Conservation (phyloP, 2,329 filamentous ascomycete genomes). For the Cladosporium sp. region DNA sequence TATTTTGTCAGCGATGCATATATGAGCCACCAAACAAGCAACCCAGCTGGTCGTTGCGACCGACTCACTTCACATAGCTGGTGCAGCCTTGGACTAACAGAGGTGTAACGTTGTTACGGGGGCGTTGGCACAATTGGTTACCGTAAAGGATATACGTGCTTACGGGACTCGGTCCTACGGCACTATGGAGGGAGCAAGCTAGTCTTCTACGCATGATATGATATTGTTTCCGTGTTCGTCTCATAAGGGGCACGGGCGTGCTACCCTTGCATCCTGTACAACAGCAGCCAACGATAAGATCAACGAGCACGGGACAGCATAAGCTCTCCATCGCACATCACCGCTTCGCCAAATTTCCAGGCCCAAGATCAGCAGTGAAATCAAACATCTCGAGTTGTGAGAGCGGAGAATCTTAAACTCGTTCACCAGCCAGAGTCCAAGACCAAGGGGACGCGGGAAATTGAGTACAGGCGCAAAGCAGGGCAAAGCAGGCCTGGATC, state of each 20-base stretch:
- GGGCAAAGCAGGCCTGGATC: neutral
- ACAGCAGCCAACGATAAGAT: neutral
- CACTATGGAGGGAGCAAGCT: neutral
- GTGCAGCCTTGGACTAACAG: neutral
- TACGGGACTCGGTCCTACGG: neutral
- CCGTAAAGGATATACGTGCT: neutral
- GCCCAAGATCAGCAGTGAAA: neutral
- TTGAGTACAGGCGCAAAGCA: neutral
- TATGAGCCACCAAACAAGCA: neutral
- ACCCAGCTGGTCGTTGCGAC: neutral
- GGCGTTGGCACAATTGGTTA: neutral
- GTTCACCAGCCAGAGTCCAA: neutral
- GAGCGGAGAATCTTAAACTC: neutral
- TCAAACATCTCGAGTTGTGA: neutral
- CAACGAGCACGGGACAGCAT: neutral
- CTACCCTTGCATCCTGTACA: neutral
- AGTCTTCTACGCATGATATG: neutral
- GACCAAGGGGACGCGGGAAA: neutral
- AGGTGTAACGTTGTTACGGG: neutral
- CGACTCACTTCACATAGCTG: neutral
- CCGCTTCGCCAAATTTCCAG: neutral
- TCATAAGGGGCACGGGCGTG: neutral
- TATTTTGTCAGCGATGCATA: neutral
- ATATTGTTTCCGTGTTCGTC: neutral
- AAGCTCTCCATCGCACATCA: neutral